Evolutionary conservation across 352 stramenopile genomes (phyloP).

Genomic region (Phytophthora macrochlamydospora): DNA sequence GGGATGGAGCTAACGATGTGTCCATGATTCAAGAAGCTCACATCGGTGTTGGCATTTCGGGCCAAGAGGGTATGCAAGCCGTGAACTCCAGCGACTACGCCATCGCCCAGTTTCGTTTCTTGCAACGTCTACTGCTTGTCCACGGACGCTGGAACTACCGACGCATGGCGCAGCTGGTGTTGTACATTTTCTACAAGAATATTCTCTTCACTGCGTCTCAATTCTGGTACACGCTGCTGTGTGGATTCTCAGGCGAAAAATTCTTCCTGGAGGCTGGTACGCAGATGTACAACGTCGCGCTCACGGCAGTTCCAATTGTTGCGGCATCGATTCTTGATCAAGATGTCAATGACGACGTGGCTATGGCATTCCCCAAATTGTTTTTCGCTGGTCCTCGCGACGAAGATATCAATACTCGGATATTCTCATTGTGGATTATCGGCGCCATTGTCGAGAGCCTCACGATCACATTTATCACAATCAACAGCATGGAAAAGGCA

Average conservation of each 20-base stretch:
- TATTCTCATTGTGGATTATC: constrained; percentile 74
- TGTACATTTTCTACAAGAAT: constrained; percentile 96
- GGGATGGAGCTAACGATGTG: constrained; percentile 96
- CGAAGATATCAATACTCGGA: constrained; percentile 65
- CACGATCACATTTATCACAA: constrained; percentile 63
- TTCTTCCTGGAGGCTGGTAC: constrained; percentile 84
- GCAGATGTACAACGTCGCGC: constrained; percentile 81
- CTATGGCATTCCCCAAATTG: constrained; percentile 73
- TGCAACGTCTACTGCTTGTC: constrained; percentile 90
- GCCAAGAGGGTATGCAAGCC: constrained; percentile 92
- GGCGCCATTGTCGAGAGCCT: constrained; percentile 78
- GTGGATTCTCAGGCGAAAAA: constrained; percentile 81
- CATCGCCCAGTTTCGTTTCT: constrained; percentile 93
- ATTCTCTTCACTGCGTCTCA: constrained; percentile 77
- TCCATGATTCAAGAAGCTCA: constrained; percentile 95
- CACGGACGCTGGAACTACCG: constrained; percentile 93
- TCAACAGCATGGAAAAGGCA: constrained; percentile 47
- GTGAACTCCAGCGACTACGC: constrained; percentile 95
- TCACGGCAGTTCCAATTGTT: constrained; percentile 77
- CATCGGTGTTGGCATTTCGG: constrained; percentile 91
- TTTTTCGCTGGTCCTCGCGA: constrained; percentile 69
- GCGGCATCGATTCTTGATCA: constrained; percentile 73
- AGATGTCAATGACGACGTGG: constrained; percentile 69
- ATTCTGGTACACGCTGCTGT: constrained; percentile 81
- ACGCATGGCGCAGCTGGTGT: constrained; percentile 87